These are phyloP conservation scores for Amaranthus palmeri DNA, from an alignment of 148 eudicot genomes.

Conservation along the genomic window DNA sequence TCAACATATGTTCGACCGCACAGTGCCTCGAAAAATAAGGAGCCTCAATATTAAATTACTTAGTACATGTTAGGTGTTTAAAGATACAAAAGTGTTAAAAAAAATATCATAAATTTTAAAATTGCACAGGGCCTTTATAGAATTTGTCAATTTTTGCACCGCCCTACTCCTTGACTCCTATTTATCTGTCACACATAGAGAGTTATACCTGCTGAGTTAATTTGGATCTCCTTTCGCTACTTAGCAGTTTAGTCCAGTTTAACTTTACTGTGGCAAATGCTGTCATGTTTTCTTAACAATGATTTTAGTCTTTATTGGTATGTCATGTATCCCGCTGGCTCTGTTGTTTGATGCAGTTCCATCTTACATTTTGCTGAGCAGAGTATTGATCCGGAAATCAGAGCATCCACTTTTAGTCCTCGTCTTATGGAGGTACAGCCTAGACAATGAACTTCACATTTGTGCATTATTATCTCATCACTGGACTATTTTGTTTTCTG, in stretches of 20 bases:
- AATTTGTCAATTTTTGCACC: background rate
- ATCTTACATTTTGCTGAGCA: constrained; percentile 82
- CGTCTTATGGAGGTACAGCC: constrained; percentile 90
- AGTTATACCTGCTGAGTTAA: background rate
- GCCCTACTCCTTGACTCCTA: background rate
- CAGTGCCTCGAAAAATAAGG: no score
- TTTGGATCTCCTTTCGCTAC: background rate
- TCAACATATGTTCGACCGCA: no score
- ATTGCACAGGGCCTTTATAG: no score
- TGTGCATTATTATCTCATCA: background rate
- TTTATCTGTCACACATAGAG: background rate
- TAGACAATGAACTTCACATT: background rate
- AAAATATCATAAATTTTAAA: no score
- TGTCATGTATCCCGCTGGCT: constrained; percentile 2
- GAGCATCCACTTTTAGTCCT: constrained; percentile 86
- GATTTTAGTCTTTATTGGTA: constrained; percentile 6
- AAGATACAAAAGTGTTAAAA: no score
- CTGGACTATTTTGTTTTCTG: constrained; percentile 1
- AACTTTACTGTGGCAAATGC: background rate
- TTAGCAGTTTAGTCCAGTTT: background rate
- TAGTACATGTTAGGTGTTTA: no score
- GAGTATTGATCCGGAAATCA: constrained; percentile 65
- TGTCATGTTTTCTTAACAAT: constrained; percentile 9
- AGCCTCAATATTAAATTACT: no score
- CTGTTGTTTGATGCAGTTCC: constrained; percentile 49